phyloP scores from a whole-genome alignment of 257 asterid species.

The Verbena officinalis region DNA sequence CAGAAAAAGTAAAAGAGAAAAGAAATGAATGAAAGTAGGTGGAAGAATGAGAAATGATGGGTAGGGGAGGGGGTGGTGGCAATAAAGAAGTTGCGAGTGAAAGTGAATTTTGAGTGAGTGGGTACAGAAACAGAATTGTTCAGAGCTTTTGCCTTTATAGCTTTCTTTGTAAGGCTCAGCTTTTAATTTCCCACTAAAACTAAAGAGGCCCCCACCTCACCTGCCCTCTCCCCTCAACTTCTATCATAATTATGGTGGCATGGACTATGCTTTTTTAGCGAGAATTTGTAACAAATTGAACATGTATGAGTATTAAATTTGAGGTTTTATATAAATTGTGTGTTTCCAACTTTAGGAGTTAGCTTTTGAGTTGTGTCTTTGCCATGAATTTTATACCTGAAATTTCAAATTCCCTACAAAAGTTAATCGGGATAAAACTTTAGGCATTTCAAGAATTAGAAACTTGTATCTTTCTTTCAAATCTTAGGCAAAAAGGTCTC shows the following conservation, averaged over 20 bases:
- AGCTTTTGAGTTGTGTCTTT: too few relatives aligned
- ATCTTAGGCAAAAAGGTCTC: constrained; percentile 10
- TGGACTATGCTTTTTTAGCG: too few relatives aligned
- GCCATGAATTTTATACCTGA: too few relatives aligned
- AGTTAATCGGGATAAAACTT: too few relatives aligned
- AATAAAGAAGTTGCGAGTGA: constrained; percentile 37
- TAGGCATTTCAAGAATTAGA: too few relatives aligned
- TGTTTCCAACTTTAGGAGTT: too few relatives aligned
- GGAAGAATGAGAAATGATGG: constrained; percentile 23
- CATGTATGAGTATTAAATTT: too few relatives aligned
- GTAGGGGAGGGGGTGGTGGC: constrained; percentile 41
- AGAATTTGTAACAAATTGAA: too few relatives aligned
- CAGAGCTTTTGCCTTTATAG: constrained; percentile 33
- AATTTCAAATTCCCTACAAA: too few relatives aligned
- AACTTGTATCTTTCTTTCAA: constrained; percentile 22
- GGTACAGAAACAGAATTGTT: constrained; percentile 11
- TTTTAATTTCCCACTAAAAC: constrained; percentile 29
- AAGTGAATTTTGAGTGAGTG: too few relatives aligned
- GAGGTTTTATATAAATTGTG: too few relatives aligned
- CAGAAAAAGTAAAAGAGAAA: neutral
- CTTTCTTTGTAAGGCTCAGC: constrained; percentile 25
- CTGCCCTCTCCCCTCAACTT: constrained; percentile 4
- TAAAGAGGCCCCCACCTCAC: constrained; percentile 31
- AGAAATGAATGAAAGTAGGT: constrained; percentile 20
- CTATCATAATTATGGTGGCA: too few relatives aligned